Evolutionary conservation across 495 filamentous ascomycete genomes (phyloP).

Genomic region (Penicillium alfredii): DNA sequence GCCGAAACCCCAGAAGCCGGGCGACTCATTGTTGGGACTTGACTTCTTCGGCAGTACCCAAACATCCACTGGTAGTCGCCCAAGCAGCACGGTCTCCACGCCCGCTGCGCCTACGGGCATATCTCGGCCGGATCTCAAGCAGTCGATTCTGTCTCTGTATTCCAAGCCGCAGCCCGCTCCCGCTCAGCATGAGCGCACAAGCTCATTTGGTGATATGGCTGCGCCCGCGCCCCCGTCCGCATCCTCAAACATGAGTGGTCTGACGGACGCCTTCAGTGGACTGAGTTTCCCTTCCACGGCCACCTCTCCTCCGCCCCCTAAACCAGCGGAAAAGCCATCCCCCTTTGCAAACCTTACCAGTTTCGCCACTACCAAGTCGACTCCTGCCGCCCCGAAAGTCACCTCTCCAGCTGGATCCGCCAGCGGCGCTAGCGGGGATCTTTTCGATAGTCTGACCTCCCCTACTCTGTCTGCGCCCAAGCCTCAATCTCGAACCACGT

Average conservation of each 20-base stretch:
- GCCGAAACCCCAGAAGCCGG: slow-evolving; percentile 61
- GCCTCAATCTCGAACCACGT: slow-evolving; percentile 35
- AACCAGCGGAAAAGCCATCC: slow-evolving; percentile 50
- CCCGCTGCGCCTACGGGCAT: slow-evolving; percentile 49
- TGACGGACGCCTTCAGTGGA: slow-evolving; percentile 84
- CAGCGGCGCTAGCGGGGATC: slow-evolving; percentile 56
- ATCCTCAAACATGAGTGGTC: slow-evolving; percentile 57
- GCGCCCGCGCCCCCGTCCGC: slow-evolving; percentile 44
- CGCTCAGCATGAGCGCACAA: slow-evolving; percentile 50
- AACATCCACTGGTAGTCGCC: slow-evolving; percentile 57
- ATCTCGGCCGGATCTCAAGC: slow-evolving; percentile 90
- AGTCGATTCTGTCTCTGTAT: slow-evolving; percentile 93
- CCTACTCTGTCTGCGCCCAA: slow-evolving; percentile 44
- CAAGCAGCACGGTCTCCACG: slow-evolving; percentile 64
- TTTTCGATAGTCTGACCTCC: slow-evolving; percentile 71
- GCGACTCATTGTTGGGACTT: slow-evolving; percentile 82
- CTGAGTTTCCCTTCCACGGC: slow-evolving; percentile 61
- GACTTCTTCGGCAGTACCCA: slow-evolving; percentile 81
- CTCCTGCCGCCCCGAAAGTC: slow-evolving; percentile 45
- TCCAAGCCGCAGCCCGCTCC: slow-evolving; percentile 66
- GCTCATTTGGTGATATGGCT: slow-evolving; percentile 64
- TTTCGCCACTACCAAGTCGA: slow-evolving; percentile 52
- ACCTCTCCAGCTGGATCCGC: slow-evolving; percentile 49
- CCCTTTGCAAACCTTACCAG: slow-evolving; percentile 69
- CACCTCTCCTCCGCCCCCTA: slow-evolving; percentile 48